Evolutionary conservation across 2,329 filamentous ascomycete genomes (phyloP).

Genomic region (Sodiomyces alkalinus): DNA sequence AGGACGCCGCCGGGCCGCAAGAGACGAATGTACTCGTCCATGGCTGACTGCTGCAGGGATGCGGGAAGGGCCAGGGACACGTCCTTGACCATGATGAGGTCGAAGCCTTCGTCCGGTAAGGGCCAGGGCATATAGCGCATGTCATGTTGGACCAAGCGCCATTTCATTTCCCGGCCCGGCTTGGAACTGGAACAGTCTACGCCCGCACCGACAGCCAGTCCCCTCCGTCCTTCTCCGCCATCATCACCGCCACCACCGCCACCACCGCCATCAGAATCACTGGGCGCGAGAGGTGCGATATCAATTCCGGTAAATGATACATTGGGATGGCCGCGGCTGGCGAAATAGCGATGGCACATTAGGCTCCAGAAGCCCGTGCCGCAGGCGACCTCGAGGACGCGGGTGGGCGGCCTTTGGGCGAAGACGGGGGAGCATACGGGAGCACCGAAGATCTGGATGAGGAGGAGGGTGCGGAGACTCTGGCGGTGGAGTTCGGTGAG

Average conservation of each 20-base stretch:
- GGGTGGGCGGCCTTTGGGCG: conserved; percentile 51
- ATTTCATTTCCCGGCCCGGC: conserved; percentile 60
- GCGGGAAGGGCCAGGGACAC: conserved; percentile 51
- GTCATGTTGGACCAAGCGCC: conserved; percentile 82
- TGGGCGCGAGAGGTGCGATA: conserved; percentile 52
- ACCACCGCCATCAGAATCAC: conserved; percentile 12
- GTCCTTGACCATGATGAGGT: conserved; percentile 81
- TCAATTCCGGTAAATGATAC: conserved; percentile 75
- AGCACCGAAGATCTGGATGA: conserved; percentile 67
- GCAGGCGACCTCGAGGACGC: conserved; percentile 76
- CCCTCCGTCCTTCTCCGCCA: too few species aligned
- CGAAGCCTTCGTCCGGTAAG: conserved; percentile 66
- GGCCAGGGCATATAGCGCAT: conserved; percentile 61
- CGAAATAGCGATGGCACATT: conserved; percentile 71
- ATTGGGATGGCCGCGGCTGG: conserved; percentile 47
- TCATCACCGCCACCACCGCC: conserved; percentile 32
- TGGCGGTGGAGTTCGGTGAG: conserved; percentile 78
- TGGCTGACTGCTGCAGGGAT: conserved; percentile 35
- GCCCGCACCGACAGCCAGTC: too few species aligned
- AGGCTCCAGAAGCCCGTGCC: conserved; percentile 83
- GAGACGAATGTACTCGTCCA: conserved; percentile 64
- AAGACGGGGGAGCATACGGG: conserved; percentile 61
- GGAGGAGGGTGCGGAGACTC: conserved; percentile 65
- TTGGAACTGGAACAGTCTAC: too few species aligned
- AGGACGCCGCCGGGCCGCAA: conserved; percentile 64